These are phyloP conservation scores for Fusarium sp. DNA, from an alignment of 2,329 filamentous ascomycete species.

Conservation along the genomic window DNA sequence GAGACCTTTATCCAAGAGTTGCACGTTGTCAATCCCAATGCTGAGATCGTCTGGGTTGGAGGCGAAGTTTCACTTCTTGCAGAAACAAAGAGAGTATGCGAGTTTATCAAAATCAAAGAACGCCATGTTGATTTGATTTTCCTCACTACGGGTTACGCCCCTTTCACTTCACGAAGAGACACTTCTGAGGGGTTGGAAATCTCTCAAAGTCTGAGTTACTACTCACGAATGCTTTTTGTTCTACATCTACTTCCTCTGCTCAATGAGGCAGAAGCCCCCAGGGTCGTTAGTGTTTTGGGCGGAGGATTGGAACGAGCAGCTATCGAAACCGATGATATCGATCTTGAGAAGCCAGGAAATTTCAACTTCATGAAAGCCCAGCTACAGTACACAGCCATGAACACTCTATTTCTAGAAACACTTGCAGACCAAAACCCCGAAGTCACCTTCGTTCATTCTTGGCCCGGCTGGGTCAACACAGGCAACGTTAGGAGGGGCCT, in stretches of 20 bases:
- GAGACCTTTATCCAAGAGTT: conserved; percentile 55
- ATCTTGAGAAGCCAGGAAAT: conserved; percentile 47
- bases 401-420: conserved; percentile 43
- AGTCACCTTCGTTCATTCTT: conserved; percentile 49
- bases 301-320: conserved; percentile 38
- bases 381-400: conserved; percentile 49
- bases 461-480: conserved; percentile 50
- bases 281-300: conserved; percentile 48
- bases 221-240: conserved; percentile 59
- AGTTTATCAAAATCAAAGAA: conserved; percentile 56
- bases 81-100: conserved; percentile 57
- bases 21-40: conserved; percentile 53
- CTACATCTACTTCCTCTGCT: conserved; percentile 58
- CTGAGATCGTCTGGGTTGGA: conserved; percentile 58
- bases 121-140: conserved; percentile 59
- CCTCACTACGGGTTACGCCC: conserved; percentile 59
- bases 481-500: conserved; percentile 47
- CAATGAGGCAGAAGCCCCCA: conserved; percentile 39
- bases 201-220: conserved; percentile 57
- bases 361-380: conserved; percentile 46
- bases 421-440: conserved; percentile 41
- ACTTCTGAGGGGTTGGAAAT: conserved; percentile 60
- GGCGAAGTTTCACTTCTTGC: conserved; percentile 61
- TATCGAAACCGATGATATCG: conserved; percentile 47
- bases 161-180: conserved; percentile 55